A percentile compares a stretch with the other conserved stretches of the same genome.
phyloP scores from a whole-genome alignment of 129 eudicot species.

The Cynara cardunculus region DNA sequence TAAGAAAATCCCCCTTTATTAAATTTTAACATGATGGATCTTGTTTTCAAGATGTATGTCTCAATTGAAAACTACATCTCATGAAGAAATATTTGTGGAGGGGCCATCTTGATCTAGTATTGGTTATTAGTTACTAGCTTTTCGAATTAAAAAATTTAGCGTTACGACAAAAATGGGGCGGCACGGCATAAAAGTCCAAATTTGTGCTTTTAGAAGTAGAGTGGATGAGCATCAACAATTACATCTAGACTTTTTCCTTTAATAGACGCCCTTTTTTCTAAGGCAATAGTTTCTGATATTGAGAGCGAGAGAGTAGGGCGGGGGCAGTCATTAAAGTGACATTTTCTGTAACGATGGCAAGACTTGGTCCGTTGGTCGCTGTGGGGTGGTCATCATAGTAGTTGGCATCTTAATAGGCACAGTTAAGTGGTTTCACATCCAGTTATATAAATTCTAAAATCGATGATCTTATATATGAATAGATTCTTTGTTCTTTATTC shows the following conservation, averaged over 20 bases:
- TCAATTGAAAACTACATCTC: conserved; percentile 7
- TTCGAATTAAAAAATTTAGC: not conserved
- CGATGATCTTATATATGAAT: not conserved
- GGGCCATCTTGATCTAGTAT: conserved; percentile 5
- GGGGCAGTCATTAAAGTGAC: not conserved
- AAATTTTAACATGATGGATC: not conserved
- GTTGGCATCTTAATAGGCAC: not conserved
- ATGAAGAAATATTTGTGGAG: not conserved
- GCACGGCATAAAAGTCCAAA: conserved; percentile 5
- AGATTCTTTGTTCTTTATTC: not conserved
- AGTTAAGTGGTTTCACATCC: not conserved
- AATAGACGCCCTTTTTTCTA: conserved; percentile 19
- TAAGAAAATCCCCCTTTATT: not conserved
- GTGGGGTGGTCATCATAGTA: not conserved
- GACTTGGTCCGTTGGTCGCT: not conserved
- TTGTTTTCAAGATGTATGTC: not conserved
- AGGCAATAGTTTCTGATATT: conserved; percentile 12
- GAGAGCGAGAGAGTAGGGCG: not conserved
- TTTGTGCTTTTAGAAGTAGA: not conserved
- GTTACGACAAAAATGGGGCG: not conserved
- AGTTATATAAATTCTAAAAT: not conserved
- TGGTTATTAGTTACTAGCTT: not conserved
- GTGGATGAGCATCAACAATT: not conserved
- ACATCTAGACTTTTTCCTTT: not conserved
- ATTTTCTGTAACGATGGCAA: not conserved